phyloP scores from a whole-genome alignment of 192 early-diverging fungal species.

The Rhizophagus clarus region DNA sequence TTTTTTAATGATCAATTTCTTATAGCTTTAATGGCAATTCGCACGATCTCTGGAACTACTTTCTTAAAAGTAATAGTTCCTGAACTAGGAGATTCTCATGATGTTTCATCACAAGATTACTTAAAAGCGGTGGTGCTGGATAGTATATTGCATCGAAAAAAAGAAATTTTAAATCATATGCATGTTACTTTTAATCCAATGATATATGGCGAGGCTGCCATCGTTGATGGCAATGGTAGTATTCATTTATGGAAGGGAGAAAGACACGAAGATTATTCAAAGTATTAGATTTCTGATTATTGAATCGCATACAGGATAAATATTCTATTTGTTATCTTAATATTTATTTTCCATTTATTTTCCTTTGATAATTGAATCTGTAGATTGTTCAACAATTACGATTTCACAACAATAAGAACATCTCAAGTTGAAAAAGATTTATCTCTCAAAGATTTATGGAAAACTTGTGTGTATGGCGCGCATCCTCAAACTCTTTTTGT shows the following conservation, averaged over 20 bases:
- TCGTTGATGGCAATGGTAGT: conserved; percentile 19
- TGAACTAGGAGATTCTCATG: not conserved
- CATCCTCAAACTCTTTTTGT: conserved; percentile 26
- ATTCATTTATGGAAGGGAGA: conserved; percentile 27
- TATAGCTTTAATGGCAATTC: conserved; percentile 23
- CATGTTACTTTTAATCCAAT: conserved; percentile 28
- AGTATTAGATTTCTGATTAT: not conserved
- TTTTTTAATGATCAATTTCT: not conserved
- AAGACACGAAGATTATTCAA: not conserved
- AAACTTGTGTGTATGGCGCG: conserved; percentile 16
- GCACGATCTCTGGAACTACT: conserved; percentile 24
- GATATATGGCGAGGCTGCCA: conserved; percentile 31
- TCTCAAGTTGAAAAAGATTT: not conserved
- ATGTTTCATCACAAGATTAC: not conserved
- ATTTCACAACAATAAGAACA: not conserved
- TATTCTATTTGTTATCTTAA: no score
- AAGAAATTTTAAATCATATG: not conserved
- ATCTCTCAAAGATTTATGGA: conserved; percentile 6
- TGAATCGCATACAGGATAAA: not conserved
- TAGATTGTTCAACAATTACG: not conserved
- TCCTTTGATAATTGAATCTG: not conserved
- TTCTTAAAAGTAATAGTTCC: not conserved
- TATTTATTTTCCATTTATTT: not conserved
- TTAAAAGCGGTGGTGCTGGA: conserved; percentile 1
- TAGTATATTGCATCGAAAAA: not conserved